phyloP scores from a whole-genome alignment of 2,329 filamentous ascomycete species.

The Septoria linicola region DNA sequence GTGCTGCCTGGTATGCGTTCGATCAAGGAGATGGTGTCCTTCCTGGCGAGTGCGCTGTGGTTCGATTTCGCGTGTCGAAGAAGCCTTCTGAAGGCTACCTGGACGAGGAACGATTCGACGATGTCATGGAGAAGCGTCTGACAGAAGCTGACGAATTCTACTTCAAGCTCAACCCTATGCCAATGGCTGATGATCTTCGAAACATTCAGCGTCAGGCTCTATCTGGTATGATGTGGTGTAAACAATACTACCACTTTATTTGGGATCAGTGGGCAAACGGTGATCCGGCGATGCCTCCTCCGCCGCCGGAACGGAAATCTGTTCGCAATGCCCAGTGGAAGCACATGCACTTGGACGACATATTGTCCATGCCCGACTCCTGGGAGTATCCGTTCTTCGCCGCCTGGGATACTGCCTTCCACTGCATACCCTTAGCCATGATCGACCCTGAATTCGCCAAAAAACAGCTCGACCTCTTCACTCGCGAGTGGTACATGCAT shows the following conservation, averaged over 20 bases:
- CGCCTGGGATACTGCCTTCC: constrained; percentile 95
- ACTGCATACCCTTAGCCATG: constrained; percentile 94
- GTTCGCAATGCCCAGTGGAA: constrained; percentile 90
- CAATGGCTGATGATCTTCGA: constrained; percentile 88
- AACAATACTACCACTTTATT: constrained; percentile 94
- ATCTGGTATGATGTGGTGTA: constrained; percentile 97
- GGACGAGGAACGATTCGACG: constrained; percentile 89
- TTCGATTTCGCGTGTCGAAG: constrained; percentile 83
- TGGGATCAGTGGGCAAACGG: constrained; percentile 98
- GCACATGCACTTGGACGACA: constrained; percentile 91
- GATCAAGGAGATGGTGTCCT: constrained; percentile 83
- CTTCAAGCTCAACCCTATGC: constrained; percentile 85
- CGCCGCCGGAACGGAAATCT: constrained; percentile 73
- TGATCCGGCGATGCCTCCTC: constrained; percentile 82
- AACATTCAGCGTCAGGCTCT: constrained; percentile 95
- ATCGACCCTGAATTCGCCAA: constrained; percentile 97
- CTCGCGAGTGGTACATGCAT: constrained; percentile 98
- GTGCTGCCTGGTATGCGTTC: constrained; percentile 87
- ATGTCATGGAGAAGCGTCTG: constrained; percentile 79
- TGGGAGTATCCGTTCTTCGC: constrained; percentile 99
- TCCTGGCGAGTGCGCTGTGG: constrained; percentile 90
- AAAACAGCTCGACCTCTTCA: constrained; percentile 95
- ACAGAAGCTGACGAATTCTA: constrained; percentile 97
- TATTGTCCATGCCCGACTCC: constrained; percentile 95
- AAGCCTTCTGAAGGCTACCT: constrained; percentile 69